Percentiles rank a stretch among this genome's conserved stretches.
phyloP scores from a whole-genome alignment of 75 land plant genomes.

The Larix kaempferi region DNA sequence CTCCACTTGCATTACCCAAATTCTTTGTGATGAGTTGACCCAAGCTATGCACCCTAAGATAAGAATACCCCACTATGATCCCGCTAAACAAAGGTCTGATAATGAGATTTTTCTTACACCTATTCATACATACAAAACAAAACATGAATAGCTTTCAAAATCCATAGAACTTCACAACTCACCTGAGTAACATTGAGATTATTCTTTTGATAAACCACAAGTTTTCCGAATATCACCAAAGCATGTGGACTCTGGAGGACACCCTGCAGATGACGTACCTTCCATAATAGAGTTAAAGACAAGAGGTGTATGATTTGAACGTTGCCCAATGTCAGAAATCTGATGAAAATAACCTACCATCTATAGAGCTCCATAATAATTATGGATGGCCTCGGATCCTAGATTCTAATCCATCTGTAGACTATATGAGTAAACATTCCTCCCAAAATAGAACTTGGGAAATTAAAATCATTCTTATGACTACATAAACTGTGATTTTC shows the following conservation, averaged over 20 bases:
- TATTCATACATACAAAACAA: neutral
- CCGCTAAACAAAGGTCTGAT: constrained; percentile 27
- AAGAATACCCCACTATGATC: constrained; percentile 13
- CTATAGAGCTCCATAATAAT: constrained; percentile 25
- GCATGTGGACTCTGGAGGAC: constrained; percentile 94
- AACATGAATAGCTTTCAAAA: neutral
- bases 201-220: constrained; percentile 52
- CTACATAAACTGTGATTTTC: constrained; percentile 14
- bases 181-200: constrained; percentile 56
- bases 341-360: constrained; percentile 20
- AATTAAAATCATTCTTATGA: neutral
- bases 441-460: constrained; percentile 23
- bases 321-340: constrained; percentile 24
- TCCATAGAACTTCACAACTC: neutral
- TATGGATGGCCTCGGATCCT: constrained; percentile 19
- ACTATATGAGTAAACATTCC: constrained; percentile 15
- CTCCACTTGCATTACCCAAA: constrained; percentile 9
- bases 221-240: constrained; percentile 82
- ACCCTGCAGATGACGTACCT: constrained; percentile 71
- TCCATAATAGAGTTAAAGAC: constrained; percentile 26
- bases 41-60: constrained; percentile 49
- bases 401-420: constrained; percentile 25
- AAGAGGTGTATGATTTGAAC: constrained; percentile 19
- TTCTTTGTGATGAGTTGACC: constrained; percentile 34
- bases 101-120: neutral